A percentile compares a stretch with the other conserved stretches of the same genome.
phyloP scores from a whole-genome alignment of 2,329 filamentous ascomycete genomes.

The Monilinia fructigena region DNA sequence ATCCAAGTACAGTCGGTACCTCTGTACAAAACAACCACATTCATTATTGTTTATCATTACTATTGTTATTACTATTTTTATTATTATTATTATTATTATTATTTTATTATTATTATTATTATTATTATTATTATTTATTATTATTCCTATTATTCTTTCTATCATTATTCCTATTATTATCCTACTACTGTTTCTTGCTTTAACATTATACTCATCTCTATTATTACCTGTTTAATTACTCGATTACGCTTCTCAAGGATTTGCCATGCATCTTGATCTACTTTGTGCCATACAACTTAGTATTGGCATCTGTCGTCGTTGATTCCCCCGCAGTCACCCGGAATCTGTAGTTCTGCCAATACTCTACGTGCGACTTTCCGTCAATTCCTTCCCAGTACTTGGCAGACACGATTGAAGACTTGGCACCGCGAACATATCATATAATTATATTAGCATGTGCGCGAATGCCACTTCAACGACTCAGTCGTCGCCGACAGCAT shows the following conservation, averaged over 20 bases:
- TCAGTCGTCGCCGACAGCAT: conserved; percentile 31
- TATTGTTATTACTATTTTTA: background rate
- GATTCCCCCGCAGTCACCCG: conserved; percentile 19
- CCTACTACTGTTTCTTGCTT: background rate
- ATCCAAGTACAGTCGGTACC: too few species aligned
- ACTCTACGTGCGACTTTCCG: conserved; percentile 19
- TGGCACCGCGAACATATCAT: conserved; percentile 29
- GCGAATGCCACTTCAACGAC: conserved; percentile 37
- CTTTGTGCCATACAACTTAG: conserved; percentile 17
- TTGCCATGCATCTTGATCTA: conserved; percentile 19
- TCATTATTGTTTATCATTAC: background rate
- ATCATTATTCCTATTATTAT: background rate
- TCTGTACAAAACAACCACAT: background rate
- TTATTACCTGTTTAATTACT: background rate
- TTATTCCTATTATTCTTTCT: background rate
- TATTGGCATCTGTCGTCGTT: conserved; percentile 18
- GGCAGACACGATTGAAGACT: conserved; percentile 30
- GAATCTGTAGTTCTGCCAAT: conserved; percentile 19
- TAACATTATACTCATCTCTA: too few species aligned
- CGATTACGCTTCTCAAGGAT: conserved; percentile 3
- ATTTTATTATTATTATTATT: background rate
- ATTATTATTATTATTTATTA: background rate
- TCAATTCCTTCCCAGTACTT: conserved; percentile 30
- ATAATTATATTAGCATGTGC: conserved; percentile 37
- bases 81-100: background rate